phyloP scores from a whole-genome alignment of 345 rosid genomes.

The Melastoma malabathricum region DNA sequence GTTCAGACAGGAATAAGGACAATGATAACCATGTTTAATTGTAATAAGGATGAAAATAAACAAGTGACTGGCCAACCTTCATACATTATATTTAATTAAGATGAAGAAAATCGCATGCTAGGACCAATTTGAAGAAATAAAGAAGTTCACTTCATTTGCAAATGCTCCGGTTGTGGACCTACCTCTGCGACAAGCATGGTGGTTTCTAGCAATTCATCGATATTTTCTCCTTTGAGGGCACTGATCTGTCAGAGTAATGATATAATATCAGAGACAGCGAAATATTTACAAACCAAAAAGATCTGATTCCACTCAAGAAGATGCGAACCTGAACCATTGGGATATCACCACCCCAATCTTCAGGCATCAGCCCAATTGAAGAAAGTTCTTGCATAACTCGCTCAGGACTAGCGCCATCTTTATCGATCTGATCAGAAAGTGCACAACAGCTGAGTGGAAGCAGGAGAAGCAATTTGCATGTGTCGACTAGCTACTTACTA shows the following conservation, averaged over 20 bases:
- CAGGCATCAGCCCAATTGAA: conserved; percentile 91
- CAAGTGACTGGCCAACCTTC: no score
- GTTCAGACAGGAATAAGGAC: no score
- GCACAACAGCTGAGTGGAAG: neutral
- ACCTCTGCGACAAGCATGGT: conserved; percentile 99
- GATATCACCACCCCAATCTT: conserved; percentile 95
- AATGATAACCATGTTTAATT: no score
- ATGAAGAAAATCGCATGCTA: neutral
- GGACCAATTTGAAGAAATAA: neutral
- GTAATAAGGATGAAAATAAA: no score
- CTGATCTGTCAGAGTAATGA: conserved; percentile 57
- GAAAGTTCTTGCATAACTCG: conserved; percentile 98
- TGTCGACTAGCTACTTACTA: no score
- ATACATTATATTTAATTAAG: no score
- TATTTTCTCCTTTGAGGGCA: conserved; percentile 81
- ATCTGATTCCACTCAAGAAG: conserved; percentile 5
- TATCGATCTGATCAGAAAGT: conserved; percentile 58
- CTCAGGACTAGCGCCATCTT: conserved; percentile 93
- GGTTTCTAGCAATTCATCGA: conserved; percentile 84
- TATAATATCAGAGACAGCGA: conserved; percentile 12
- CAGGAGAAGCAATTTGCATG: conserved; percentile 3
- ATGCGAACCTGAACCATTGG: conserved; percentile 86
- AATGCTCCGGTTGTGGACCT: conserved; percentile 7
- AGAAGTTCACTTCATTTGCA: no score
- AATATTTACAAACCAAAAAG: neutral